phyloP scores from a whole-genome alignment of 495 filamentous ascomycete genomes.

The Talaromyces trachyspermus region DNA sequence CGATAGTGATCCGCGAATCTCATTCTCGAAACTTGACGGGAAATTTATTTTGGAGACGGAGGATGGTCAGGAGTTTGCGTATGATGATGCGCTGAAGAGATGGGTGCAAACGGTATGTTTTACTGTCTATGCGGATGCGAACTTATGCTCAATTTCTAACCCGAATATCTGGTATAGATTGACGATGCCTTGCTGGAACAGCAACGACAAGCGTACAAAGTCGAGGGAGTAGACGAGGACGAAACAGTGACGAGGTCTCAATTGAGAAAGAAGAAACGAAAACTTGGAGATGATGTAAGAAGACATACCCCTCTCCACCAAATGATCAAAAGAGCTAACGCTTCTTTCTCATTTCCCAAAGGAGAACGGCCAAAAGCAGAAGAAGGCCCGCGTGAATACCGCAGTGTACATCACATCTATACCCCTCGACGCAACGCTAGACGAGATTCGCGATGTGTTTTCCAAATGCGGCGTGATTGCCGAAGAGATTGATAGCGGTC shows the following conservation, averaged over 20 bases:
- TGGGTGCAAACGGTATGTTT: conserved; percentile 68
- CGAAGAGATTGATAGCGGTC: conserved; percentile 79
- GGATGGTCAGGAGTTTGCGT: conserved; percentile 80
- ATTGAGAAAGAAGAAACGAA: conserved; percentile 67
- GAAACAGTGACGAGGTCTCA: conserved; percentile 45
- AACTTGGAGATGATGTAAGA: conserved; percentile 55
- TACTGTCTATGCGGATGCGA: conserved; percentile 6
- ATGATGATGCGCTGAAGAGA: conserved; percentile 59
- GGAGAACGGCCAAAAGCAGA: conserved; percentile 43
- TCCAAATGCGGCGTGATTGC: conserved; percentile 87
- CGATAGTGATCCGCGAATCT: conserved; percentile 73
- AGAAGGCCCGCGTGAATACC: conserved; percentile 69
- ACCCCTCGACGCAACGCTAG: conserved; percentile 64
- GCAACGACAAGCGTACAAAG: conserved; percentile 70
- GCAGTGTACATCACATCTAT: conserved; percentile 87
- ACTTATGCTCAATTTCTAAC: background rate
- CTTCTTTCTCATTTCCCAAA: conserved; percentile 12
- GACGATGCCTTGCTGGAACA: conserved; percentile 74
- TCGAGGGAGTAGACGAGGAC: conserved; percentile 57
- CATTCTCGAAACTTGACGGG: conserved; percentile 70
- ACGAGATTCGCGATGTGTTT: conserved; percentile 79
- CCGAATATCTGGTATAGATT: too few relatives aligned
- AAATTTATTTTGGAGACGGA: conserved; percentile 82
- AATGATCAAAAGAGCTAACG: conserved; percentile 1
- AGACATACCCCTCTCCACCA: conserved; percentile 1